Percentiles rank a stretch among this genome's conserved stretches.
Conservation (phyloP, 805 yeast species). For the Wickerhamiella sergipiensis region DNA sequence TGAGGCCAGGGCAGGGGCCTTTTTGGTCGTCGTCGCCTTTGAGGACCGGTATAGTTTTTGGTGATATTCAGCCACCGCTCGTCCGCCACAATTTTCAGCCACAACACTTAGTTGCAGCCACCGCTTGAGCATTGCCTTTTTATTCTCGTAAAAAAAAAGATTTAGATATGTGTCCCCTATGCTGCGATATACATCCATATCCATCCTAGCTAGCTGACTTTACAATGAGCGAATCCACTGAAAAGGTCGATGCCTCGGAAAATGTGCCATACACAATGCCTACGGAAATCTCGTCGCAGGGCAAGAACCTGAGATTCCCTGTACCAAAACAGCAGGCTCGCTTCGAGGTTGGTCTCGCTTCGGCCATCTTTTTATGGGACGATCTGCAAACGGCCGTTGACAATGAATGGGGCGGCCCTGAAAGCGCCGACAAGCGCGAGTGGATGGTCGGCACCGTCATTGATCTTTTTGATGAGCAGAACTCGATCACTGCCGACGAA, state of each 20-base stretch:
- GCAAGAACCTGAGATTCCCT: constrained; percentile 11
- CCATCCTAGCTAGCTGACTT: neutral
- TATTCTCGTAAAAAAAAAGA: no score
- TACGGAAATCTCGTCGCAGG: neutral
- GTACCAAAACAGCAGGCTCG: constrained; percentile 62
- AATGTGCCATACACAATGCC: neutral
- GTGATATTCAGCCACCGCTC: no score
- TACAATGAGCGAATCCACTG: neutral
- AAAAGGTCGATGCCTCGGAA: no score
- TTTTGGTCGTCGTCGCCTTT: no score
- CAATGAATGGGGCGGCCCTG: constrained; percentile 92
- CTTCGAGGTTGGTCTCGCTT: constrained; percentile 85
- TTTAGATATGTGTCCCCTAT: no score
- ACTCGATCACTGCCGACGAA: constrained; percentile 56
- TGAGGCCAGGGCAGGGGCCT: no score
- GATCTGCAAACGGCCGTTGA: constrained; percentile 79
- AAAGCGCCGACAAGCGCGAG: constrained; percentile 80
- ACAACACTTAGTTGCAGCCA: no score
- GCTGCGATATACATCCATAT: no score
- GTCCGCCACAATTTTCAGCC: no score
- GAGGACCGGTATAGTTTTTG: no score
- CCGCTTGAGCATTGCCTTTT: no score
- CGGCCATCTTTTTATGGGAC: constrained; percentile 87
- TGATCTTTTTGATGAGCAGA: constrained; percentile 50
- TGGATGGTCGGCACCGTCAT: constrained; percentile 80